Percentiles rank a stretch among this genome's conserved stretches.
These are phyloP conservation scores for Citrullus mucosospermus DNA, from an alignment of 306 rosid species.

Conservation along the genomic window DNA sequence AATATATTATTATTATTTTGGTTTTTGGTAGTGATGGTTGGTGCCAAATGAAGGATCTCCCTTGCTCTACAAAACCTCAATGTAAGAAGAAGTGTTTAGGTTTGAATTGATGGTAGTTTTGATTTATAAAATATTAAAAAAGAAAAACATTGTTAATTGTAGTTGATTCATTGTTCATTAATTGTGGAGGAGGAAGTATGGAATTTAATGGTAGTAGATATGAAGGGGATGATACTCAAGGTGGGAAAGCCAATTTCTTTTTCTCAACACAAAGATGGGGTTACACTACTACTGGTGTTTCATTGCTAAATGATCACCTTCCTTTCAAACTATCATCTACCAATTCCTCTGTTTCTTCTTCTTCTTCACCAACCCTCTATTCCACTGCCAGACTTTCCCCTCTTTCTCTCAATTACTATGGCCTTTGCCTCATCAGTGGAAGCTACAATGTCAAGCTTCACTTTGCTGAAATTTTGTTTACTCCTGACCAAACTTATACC, in stretches of 20 bases:
- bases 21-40: conserved; percentile 13
- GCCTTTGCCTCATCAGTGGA: conserved; percentile 49
- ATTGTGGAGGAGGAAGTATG: conserved; percentile 40
- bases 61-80: conserved; percentile 34
- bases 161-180: conserved; percentile 52
- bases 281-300: conserved; percentile 52
- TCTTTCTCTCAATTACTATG: conserved; percentile 56
- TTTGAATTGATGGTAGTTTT: not conserved
- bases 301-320: not conserved
- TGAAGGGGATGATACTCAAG: conserved; percentile 20
- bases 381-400: conserved; percentile 48
- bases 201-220: conserved; percentile 21
- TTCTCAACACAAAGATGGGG: conserved; percentile 31
- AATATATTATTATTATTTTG: too few relatives aligned
- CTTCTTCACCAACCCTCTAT: conserved; percentile 12
- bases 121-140: too few relatives aligned
- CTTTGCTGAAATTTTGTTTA: conserved; percentile 55
- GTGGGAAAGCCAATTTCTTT: conserved; percentile 25
- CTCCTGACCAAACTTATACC: conserved; percentile 19
- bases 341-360: conserved; percentile 6
- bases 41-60: conserved; percentile 54
- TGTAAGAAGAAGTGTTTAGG: conserved; percentile 25
- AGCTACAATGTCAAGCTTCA: conserved; percentile 58
- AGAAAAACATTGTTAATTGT: not conserved
- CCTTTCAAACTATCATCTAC: conserved; percentile 10